Conservation (phyloP, 2,329 filamentous ascomycete species). For the Furcasterigmium sp. region DNA sequence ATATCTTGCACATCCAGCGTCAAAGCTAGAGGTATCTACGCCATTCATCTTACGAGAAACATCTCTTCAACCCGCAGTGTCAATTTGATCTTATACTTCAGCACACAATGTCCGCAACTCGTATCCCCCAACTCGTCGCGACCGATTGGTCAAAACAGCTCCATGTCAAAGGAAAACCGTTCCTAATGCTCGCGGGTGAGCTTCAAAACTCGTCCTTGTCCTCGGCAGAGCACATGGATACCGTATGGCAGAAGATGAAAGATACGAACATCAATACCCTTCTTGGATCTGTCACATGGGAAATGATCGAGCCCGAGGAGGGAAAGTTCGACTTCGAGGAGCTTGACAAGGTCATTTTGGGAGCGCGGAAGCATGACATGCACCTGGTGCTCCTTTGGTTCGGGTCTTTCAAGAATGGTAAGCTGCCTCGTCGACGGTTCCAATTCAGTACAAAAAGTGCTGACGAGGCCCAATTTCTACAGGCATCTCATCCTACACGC, state of each 20-base stretch:
- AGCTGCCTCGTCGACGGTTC: neutral
- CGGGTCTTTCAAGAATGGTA: slow-evolving; percentile 23
- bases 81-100: too few species aligned
- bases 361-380: slow-evolving; percentile 16
- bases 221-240: slow-evolving; percentile 19
- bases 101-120: neutral
- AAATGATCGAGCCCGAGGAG: slow-evolving; percentile 24
- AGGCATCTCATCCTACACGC: slow-evolving; percentile 21
- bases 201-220: slow-evolving; percentile 25
- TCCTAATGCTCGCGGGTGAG: slow-evolving; percentile 23
- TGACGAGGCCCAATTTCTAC: too few species aligned
- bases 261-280: slow-evolving; percentile 22
- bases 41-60: too few species aligned
- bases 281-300: slow-evolving; percentile 24
- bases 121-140: neutral
- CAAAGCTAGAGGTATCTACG: too few species aligned
- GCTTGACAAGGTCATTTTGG: slow-evolving; percentile 19
- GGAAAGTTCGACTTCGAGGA: slow-evolving; percentile 20
- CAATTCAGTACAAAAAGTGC: too few species aligned
- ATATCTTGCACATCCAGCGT: too few species aligned
- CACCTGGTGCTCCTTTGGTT: slow-evolving; percentile 23
- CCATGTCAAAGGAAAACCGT: slow-evolving; percentile 21
- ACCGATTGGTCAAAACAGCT: slow-evolving; percentile 20
- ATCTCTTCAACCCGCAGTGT: too few species aligned
- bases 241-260: slow-evolving; percentile 19